Evolutionary conservation across 345 rosid genomes (phyloP).

Genomic region (Syzygium aromaticum): DNA sequence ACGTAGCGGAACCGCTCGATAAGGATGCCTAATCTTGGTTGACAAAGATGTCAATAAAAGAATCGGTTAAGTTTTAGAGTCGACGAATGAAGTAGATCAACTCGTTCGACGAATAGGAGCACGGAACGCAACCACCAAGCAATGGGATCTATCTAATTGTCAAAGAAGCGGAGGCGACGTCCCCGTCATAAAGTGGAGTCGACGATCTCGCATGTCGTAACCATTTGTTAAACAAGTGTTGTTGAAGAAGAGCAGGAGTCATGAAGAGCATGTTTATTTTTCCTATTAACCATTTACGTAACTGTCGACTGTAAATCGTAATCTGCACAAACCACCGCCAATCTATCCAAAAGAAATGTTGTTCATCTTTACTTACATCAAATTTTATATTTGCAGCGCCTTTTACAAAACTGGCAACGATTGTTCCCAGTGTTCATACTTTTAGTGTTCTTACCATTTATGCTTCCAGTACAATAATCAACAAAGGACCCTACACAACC

Average conservation of each 20-base stretch:
- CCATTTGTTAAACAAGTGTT: accelerated
- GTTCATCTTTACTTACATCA: not conserved
- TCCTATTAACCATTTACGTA: not conserved
- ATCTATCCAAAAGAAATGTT: not conserved
- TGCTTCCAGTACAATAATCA: not conserved
- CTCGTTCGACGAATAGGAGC: not conserved
- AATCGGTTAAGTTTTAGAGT: not conserved
- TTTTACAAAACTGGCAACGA: no score
- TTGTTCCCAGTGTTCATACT: accelerated
- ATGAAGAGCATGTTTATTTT: not conserved
- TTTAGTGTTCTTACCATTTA: not conserved
- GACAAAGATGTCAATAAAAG: not conserved
- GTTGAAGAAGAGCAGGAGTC: not conserved
- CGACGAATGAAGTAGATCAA: not conserved
- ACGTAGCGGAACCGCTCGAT: not conserved
- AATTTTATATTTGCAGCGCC: no score
- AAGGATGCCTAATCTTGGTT: not conserved
- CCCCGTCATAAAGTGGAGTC: not conserved
- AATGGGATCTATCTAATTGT: accelerated
- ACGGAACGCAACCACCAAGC: not conserved
- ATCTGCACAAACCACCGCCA: not conserved
- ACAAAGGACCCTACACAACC: not conserved
- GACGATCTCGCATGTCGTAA: not conserved
- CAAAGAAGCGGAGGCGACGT: no score
- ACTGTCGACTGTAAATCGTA: not conserved